Evolutionary conservation across 441 rosid genomes (phyloP).

Genomic region (Erysimum cheiri): DNA sequence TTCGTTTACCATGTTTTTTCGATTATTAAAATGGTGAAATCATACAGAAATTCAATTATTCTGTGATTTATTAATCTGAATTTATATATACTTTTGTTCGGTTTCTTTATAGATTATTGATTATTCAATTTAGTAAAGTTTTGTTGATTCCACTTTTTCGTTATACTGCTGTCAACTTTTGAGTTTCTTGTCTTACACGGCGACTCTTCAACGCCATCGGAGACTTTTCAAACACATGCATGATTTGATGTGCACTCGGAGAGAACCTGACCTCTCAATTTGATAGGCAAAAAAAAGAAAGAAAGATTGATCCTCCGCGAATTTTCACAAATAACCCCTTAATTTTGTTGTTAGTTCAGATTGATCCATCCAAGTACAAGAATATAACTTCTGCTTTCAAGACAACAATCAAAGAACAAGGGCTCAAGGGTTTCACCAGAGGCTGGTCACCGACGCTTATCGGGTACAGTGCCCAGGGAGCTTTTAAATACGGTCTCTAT

Average conservation of each 20-base stretch:
- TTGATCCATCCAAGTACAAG: conserved; percentile 72
- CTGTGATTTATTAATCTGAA: neutral
- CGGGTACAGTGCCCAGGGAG: conserved; percentile 83
- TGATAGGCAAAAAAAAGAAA: no score
- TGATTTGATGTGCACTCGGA: conserved; percentile 1
- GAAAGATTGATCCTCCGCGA: neutral
- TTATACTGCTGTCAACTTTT: conserved; percentile 10
- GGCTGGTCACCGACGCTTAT: conserved; percentile 79
- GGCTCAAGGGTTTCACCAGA: conserved; percentile 63
- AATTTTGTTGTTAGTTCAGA: conserved; percentile 44
- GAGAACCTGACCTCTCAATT: conserved; percentile 1
- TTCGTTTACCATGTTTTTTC: neutral
- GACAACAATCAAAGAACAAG: conserved; percentile 66
- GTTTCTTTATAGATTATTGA: no score
- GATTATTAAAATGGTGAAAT: no score
- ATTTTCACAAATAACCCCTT: neutral
- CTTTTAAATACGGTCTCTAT: conserved; percentile 70
- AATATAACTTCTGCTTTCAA: conserved; percentile 66
- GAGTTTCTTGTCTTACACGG: conserved; percentile 28
- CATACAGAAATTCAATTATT: no score
- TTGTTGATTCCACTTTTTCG: neutral
- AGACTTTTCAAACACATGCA: conserved; percentile 29
- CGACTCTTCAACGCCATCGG: conserved; percentile 21
- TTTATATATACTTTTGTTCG: neutral
- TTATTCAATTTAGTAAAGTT: conserved; percentile 14